Evolutionary conservation across 73 alveolate species (phyloP), one percentile per base, ranked within the genome.

Genomic region (Paramecium primaurelia): DNA sequence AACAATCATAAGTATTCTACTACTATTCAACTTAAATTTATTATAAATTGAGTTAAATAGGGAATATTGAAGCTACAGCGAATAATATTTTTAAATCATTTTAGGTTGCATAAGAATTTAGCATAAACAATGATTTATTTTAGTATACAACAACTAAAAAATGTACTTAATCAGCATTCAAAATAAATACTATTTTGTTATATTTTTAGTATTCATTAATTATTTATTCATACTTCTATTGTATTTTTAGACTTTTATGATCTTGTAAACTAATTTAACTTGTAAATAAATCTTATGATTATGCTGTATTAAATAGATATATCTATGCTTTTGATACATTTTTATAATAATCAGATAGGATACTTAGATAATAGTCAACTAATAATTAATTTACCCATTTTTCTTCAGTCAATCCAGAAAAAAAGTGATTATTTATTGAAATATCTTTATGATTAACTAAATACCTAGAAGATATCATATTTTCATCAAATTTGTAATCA

Each of bases 161-260:
- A 34, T 64, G 84, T 14, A 64, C 84, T 64, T 64, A 32, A 64
- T 64, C 84, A 32, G 84, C 84, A 64, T 64, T 64, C 42, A 64
- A 34, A 28, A 64, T 64, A 64, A 64, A 64, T 10, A 64, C 12
- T 14, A 64, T 64, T 26, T 34, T 64, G 12, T 26, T 8, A 34
- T 64, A 64, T 2, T 64, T 10, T 34, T 64, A 28, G 26, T 10
- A 34, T 12, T 64, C 2, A 32, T 64, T 32, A 18, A 64, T 28
- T 28, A 64, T 32, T 32, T 64, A 28, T 3, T 64, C 25, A 64
- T 64, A 11, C 28, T 34, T 34, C 12, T 14, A 28, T 34, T 0
- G 30, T 64, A 64, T 0, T 14, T 64, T 32, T 64, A 32, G 25
- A 64, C 49, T 26, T 64, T 64, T 28, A 28, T 10, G 49, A 64